phyloP scores from a whole-genome alignment of 192 early-diverging fungal species.

The Allomyces arbusculus region DNA sequence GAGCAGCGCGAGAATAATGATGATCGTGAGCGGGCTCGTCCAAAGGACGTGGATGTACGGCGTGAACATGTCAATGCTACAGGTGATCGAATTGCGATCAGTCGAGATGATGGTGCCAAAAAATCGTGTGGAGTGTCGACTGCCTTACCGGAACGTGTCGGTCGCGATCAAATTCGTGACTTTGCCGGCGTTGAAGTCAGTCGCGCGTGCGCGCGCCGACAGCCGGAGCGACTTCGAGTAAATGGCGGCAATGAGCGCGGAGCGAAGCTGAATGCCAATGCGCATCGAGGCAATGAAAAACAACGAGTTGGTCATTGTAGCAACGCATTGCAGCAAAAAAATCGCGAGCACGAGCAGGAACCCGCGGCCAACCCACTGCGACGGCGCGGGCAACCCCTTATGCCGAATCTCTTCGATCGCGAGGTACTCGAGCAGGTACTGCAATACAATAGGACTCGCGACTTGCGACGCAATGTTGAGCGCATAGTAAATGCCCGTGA shows the following conservation, averaged over 20 bases:
- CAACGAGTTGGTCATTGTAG: constrained; percentile 10
- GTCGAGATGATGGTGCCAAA: background rate
- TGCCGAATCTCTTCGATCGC: background rate
- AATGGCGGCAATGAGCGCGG: constrained; percentile 25
- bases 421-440: constrained; percentile 6
- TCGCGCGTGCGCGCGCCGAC: constrained; percentile 23
- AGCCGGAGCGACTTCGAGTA: constrained; percentile 37
- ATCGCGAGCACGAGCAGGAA: constrained; percentile 9
- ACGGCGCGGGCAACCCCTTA: background rate
- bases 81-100: background rate
- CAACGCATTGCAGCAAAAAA: constrained; percentile 1
- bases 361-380: background rate
- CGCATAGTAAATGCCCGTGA: constrained; percentile 4
- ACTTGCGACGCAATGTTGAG: constrained; percentile 5
- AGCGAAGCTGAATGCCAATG: constrained; percentile 23
- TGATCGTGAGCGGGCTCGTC: constrained; percentile 19
- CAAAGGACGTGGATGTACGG: constrained; percentile 24
- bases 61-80: constrained; percentile 15
- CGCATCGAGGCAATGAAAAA: constrained; percentile 9
- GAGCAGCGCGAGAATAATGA: constrained; percentile 17
- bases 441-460: constrained; percentile 8
- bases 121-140: background rate
- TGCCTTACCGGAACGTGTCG: constrained; percentile 8
- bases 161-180: constrained; percentile 43
- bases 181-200: constrained; percentile 35